Base-by-base conservation (phyloP, 2,329 filamentous ascomycete genomes). In the Colletotrichum salicis region DNA sequence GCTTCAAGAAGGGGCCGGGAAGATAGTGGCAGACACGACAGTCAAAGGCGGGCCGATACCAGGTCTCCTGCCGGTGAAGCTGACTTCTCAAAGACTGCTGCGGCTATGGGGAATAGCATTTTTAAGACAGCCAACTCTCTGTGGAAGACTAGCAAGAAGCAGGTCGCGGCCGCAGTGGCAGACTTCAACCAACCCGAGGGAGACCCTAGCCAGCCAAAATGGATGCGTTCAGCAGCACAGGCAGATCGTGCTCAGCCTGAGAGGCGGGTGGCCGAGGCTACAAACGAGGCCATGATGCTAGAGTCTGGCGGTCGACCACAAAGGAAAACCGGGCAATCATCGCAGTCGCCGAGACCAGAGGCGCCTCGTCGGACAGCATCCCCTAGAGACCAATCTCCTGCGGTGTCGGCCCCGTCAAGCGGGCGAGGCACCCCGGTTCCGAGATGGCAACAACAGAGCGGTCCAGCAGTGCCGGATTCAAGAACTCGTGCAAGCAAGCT, bases 111-210 rank as follows among this genome's bases (percentile, higher is more conserved):
- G 0, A 94, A 85, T 56, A 97, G 89, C 73, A 82, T 99, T 13
- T 91, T 98, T 81, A 99, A 99, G 80, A 96, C 95, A 3, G 96
- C 96, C 2, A 97, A 97, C 75, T 96, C 94, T 1, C 84, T 98
- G 0, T 99, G 96, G 96, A 99, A 97, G 80, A 94, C 93, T 3
- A 92, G 96, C 0, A 94, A 95, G 78, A 99, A 97, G 82, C 95
- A 94, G 79, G 89, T 98, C 70, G 94, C 97, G 77, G 94, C 96
- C 81, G 96, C 94, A 5, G 93, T 98, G 41, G 91, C 95, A 10
- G 96, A 99, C 19, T 93, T 98, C 71, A 89, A 92, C 75, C 86
- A 89, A 74, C 87, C 88, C 54, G 92, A 91, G n/a, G 85, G 86
- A 31, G 95, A 97, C 78, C 87, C 93, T 2, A 93, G 81, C 77